A percentile compares a stretch with the other conserved stretches of the same genome.
Conservation (phyloP, 2,329 filamentous ascomycete species). For the Colletotrichum coccodes region DNA sequence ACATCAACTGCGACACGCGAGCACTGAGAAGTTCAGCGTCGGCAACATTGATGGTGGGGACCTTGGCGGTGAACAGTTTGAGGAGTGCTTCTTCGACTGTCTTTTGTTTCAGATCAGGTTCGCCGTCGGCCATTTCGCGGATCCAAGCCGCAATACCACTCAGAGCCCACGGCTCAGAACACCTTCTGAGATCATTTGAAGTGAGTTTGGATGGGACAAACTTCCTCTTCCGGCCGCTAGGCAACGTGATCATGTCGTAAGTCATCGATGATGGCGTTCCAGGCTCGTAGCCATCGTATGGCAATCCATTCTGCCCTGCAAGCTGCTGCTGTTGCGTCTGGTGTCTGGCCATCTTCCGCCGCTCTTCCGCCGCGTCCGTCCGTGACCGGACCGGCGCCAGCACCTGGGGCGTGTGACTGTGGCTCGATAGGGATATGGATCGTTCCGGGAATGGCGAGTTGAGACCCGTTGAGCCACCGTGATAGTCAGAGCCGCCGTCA, state of each 20-base stretch:
- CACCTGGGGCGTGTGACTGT: slow-evolving; percentile 82
- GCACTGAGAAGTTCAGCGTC: slow-evolving; percentile 90
- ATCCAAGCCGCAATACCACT: slow-evolving; percentile 90
- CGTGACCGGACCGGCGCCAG: slow-evolving; percentile 89
- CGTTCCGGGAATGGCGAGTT: slow-evolving; percentile 66
- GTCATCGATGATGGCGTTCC: slow-evolving; percentile 65
- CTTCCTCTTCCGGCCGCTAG: slow-evolving; percentile 80
- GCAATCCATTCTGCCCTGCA: slow-evolving; percentile 59
- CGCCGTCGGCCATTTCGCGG: slow-evolving; percentile 88
- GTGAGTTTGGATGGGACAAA: slow-evolving; percentile 89
- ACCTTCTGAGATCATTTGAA: slow-evolving; percentile 83
- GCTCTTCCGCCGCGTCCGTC: slow-evolving; percentile 86
- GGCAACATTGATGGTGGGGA: slow-evolving; percentile 97
- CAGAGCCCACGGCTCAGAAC: slow-evolving; percentile 90
- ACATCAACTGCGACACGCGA: slow-evolving; percentile 83
- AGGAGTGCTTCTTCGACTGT: slow-evolving; percentile 89
- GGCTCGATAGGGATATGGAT: slow-evolving; percentile 85
- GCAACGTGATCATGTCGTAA: slow-evolving; percentile 87
- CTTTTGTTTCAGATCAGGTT: slow-evolving; percentile 86
- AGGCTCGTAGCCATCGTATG: slow-evolving; percentile 67
- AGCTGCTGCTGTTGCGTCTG: slow-evolving; percentile 64
- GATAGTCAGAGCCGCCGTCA: slow-evolving; percentile 59
- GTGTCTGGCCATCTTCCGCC: slow-evolving; percentile 65
- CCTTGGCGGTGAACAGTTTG: slow-evolving; percentile 90
- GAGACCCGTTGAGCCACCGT: slow-evolving; percentile 42